Conservation (phyloP, 306 rosid genomes). For the Dryas drummondii region DNA sequence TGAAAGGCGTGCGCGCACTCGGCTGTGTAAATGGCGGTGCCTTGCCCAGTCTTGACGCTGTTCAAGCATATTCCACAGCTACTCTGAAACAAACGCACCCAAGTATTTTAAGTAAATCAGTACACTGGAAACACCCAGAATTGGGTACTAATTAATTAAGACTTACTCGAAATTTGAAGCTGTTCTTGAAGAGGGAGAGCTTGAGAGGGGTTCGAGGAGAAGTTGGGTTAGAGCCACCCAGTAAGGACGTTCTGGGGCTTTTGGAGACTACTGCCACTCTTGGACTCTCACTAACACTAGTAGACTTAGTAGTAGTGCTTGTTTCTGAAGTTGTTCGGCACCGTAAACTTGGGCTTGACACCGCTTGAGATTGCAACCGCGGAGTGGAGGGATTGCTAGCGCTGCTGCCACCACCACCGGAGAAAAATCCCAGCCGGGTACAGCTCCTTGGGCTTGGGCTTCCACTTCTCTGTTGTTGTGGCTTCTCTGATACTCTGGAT, state of each 20-base stretch:
- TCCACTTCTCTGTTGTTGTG: slow-evolving; percentile 10
- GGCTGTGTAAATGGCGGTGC: slow-evolving; percentile 96
- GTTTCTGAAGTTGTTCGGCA: slow-evolving; percentile 47
- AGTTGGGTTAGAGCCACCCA: slow-evolving; percentile 57
- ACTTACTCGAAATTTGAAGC: slow-evolving; percentile 87
- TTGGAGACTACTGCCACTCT: slow-evolving; percentile 13
- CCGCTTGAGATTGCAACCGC: slow-evolving; percentile 36
- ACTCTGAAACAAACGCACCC: slow-evolving; percentile 46
- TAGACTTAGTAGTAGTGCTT: background rate
- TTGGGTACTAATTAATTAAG: too few species aligned
- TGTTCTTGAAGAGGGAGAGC: slow-evolving; percentile 84
- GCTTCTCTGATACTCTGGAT: slow-evolving; percentile 45
- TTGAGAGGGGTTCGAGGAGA: slow-evolving; percentile 93
- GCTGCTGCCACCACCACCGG: slow-evolving; percentile 38
- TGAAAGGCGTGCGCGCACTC: slow-evolving; percentile 93
- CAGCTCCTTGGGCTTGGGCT: slow-evolving; percentile 74
- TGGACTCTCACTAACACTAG: slow-evolving; percentile 31
- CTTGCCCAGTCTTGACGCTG: slow-evolving; percentile 91
- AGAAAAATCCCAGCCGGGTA: slow-evolving; percentile 60
- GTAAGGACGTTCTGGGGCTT: background rate
- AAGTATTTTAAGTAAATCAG: too few species aligned
- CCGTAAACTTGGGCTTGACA: slow-evolving; percentile 40
- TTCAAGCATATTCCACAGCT: slow-evolving; percentile 92
- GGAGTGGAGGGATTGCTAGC: slow-evolving; percentile 68
- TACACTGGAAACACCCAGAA: too few species aligned